These are phyloP conservation scores for Scedosporium boydii DNA, from an alignment of 2,329 filamentous ascomycete genomes.

Conservation along the genomic window DNA sequence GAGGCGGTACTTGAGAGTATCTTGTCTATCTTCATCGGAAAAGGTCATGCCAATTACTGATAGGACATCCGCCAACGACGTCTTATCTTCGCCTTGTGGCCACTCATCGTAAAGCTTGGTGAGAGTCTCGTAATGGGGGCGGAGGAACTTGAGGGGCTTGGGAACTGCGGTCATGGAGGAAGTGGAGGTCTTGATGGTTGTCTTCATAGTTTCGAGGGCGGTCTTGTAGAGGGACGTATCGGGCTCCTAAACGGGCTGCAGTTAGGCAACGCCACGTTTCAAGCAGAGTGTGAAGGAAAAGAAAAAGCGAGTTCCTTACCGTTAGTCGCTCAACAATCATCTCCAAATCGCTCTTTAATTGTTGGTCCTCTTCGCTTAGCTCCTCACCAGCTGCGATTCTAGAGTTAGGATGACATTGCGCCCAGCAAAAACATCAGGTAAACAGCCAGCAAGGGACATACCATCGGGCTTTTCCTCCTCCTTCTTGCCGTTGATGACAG, in stretches of 20 bases:
- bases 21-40: slow-evolving; percentile 89
- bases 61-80: slow-evolving; percentile 82
- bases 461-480: slow-evolving; percentile 55
- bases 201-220: slow-evolving; percentile 92
- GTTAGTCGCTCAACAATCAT: slow-evolving; percentile 95
- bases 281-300: not conserved
- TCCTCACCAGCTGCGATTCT: slow-evolving; percentile 55
- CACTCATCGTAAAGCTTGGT: slow-evolving; percentile 84
- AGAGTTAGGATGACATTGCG: slow-evolving; percentile 4
- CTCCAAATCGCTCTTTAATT: slow-evolving; percentile 94
- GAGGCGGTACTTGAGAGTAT: slow-evolving; percentile 92
- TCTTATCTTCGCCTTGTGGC: slow-evolving; percentile 77
- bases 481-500: slow-evolving; percentile 64
- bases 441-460: slow-evolving; percentile 18
- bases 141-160: slow-evolving; percentile 94
- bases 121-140: slow-evolving; percentile 89
- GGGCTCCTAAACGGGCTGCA: slow-evolving; percentile 55
- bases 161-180: slow-evolving; percentile 99
- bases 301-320: slow-evolving; percentile 35
- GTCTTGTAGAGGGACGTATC: slow-evolving; percentile 83
- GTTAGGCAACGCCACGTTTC: slow-evolving; percentile 9
- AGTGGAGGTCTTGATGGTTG: slow-evolving; percentile 96
- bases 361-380: slow-evolving; percentile 94
- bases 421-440: not conserved
- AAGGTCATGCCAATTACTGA: slow-evolving; percentile 99